Evolutionary conservation across 169 alveolate species (phyloP), one percentile per base, ranked within the genome.

Genomic region (Toxoplasma gondii): DNA sequence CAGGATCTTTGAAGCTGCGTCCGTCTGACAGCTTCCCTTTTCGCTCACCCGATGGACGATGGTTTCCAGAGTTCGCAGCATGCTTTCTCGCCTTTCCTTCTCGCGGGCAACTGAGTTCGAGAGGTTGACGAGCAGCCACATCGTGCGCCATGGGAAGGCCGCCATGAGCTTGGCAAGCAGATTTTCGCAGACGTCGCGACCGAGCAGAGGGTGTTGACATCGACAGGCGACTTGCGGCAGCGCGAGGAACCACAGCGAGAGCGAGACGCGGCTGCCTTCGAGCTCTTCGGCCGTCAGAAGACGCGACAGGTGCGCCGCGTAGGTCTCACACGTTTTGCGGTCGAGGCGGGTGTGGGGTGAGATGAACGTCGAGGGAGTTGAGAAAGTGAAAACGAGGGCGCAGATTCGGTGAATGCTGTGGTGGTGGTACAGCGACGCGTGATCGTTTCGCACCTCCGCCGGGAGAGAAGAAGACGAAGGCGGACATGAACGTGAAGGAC

Each of bases 401-500:
- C 34, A 36, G 41, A 88, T 36, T 29, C 92, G 82, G 84, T 88
- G 82, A 27, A 67, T 17, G 58, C 92, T 88, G 84, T 49, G 39
- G 92, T 88, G 92, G 19, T 88, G 92, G 44, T 88, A 81, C 67
- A 36, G 84, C 69, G 92, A 69, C 36, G 92, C 92, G 58, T 12
- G 58, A 16, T 87, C 64, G 43, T 58, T 69, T 74, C 49, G 49
- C 84, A 53, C 64, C 39, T 88, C 90, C 64, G 90, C 36, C 2
- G 19, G 41, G 9, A 17, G 90, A 10, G 90, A 4, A 27, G 67
- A 16, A 24, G 58, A 41, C n/a, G 67, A 12, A 44, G 12, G 45
- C 1, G 84, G 27, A n/a, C 12, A 16, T 1, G 49, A 16, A 22
- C 27, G 41, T 1, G 43, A 9, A 22, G 84, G n/a, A 74, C 10